phyloP scores from a whole-genome alignment of 2,329 filamentous ascomycete genomes.

The Shiraia sp. region DNA sequence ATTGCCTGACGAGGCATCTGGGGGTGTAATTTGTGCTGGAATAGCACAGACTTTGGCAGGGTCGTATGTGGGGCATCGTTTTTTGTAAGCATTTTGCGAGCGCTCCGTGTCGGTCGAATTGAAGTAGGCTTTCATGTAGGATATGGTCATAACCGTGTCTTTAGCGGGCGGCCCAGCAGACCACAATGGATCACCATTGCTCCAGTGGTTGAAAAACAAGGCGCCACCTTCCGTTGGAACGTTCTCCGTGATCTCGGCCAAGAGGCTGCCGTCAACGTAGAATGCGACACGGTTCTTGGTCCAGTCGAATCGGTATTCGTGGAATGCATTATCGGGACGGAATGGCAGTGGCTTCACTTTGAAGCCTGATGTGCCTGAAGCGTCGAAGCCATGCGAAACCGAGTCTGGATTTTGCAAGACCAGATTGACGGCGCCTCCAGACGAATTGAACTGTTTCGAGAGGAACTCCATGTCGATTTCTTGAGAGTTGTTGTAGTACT shows the following conservation, averaged over 20 bases:
- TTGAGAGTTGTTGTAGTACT: conserved; percentile 79
- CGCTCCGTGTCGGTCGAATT: conserved; percentile 61
- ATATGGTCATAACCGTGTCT: conserved; percentile 67
- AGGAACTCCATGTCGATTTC: conserved; percentile 84
- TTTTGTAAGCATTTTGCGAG: conserved; percentile 33
- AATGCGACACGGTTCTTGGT: conserved; percentile 65
- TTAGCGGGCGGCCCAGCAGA: conserved; percentile 68
- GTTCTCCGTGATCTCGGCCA: conserved; percentile 60
- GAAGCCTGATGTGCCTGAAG: conserved; percentile 63
- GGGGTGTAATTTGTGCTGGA: conserved; percentile 35
- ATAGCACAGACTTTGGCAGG: conserved; percentile 38
- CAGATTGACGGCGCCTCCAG: conserved; percentile 67
- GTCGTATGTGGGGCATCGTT: conserved; percentile 36
- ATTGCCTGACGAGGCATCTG: conserved; percentile 29
- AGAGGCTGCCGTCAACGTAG: conserved; percentile 65
- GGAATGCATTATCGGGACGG: conserved; percentile 66
- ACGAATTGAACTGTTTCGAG: conserved; percentile 65
- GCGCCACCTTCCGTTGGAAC: conserved; percentile 66
- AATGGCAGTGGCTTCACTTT: conserved; percentile 64
- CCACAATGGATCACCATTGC: conserved; percentile 74
- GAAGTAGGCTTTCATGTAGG: conserved; percentile 79
- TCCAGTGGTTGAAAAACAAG: conserved; percentile 75
- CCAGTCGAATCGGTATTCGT: conserved; percentile 83
- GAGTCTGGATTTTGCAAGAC: conserved; percentile 72
- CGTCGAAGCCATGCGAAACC: conserved; percentile 63